Conservation (phyloP, 192 early-diverging fungal species). For the Podochytrium sp. region DNA sequence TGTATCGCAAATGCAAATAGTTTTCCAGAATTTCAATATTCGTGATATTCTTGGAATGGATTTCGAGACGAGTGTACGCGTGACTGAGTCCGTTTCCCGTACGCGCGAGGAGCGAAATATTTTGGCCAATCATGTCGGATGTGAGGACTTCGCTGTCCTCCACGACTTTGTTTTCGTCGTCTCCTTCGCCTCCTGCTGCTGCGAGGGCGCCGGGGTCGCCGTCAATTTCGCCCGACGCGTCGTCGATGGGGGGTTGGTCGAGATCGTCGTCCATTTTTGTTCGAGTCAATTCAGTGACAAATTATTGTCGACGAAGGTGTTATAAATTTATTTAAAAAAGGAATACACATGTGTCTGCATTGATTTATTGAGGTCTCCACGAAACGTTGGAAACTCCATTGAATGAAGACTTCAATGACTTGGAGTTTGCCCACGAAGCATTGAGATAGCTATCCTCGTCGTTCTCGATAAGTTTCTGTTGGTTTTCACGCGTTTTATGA, state of each 20-base stretch:
- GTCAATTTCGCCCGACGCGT: not conserved
- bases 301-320: not conserved
- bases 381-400: slow-evolving; percentile 47
- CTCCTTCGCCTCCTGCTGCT: not conserved
- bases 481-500: too few species aligned
- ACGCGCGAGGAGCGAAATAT: slow-evolving; percentile 53
- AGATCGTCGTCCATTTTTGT: too few species aligned
- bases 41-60: slow-evolving; percentile 45
- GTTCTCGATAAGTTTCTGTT: slow-evolving; percentile 56
- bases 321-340: not conserved
- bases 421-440: slow-evolving; percentile 62
- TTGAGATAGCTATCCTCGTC: slow-evolving; percentile 62
- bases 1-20: slow-evolving; percentile 56
- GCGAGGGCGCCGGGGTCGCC: not conserved
- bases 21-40: slow-evolving; percentile 46
- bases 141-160: slow-evolving; percentile 30
- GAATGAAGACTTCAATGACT: slow-evolving; percentile 54
- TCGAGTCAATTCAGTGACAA: slow-evolving; percentile 1
- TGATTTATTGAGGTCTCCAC: slow-evolving; percentile 28
- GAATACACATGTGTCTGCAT: not conserved
- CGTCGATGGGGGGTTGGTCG: not conserved
- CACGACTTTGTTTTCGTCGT: slow-evolving; percentile 1
- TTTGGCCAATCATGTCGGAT: slow-evolving; percentile 37
- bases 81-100: slow-evolving; percentile 58
- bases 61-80: slow-evolving; percentile 58